Conservation (phyloP, 371 early-diverging fungal genomes). For the Apophysomyces sp. region DNA sequence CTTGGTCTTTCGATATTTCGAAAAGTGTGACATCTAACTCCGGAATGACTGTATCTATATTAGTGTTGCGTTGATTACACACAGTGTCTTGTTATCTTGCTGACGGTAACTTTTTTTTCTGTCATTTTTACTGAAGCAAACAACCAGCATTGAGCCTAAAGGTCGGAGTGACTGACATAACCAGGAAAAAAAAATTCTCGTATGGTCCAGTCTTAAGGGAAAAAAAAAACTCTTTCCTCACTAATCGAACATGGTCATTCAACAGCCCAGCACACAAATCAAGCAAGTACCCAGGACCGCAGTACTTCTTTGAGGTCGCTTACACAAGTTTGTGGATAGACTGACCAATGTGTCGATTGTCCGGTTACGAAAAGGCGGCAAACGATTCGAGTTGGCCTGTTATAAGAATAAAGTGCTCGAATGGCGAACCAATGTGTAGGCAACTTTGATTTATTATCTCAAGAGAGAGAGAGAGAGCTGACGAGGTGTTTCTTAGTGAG, state of each 20-base stretch:
- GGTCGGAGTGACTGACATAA: no score
- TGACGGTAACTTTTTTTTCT: no score
- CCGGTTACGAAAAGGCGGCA: conserved; percentile 94
- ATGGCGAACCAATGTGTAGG: conserved; percentile 91
- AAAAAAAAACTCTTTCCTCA: not conserved
- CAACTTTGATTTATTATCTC: not conserved
- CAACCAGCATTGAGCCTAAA: no score
- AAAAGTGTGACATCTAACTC: no score
- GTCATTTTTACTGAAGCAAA: no score
- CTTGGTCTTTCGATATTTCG: no score
- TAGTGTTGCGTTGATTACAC: no score
- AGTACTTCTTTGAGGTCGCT: not conserved
- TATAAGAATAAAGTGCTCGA: conserved; percentile 99
- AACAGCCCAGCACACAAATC: conserved; percentile 54
- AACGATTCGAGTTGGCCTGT: conserved; percentile 97
- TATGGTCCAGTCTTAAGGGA: no score
- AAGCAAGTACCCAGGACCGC: conserved; percentile 33
- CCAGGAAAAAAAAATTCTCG: not conserved
- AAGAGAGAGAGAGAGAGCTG: not conserved
- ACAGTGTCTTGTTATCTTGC: no score
- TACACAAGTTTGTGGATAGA: conserved; percentile 26
- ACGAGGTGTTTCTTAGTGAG: conserved; percentile 77
- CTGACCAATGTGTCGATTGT: conserved; percentile 96
- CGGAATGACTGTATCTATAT: no score
- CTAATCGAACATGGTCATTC: conserved; percentile 32